These are phyloP conservation scores for Plasmodium gaboni DNA, from an alignment of 169 alveolate genomes.

Conservation along the genomic window DNA sequence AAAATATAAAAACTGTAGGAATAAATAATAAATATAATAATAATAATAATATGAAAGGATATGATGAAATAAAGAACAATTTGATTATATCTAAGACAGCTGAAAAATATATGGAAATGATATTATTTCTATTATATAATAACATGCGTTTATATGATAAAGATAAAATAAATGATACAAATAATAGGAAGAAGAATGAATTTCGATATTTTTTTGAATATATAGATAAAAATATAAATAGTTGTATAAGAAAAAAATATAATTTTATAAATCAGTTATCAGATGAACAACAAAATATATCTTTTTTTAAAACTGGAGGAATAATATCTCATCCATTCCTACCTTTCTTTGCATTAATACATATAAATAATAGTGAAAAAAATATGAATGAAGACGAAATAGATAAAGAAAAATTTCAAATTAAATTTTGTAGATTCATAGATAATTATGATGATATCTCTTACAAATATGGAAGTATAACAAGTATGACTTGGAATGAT, in stretches of 20 bases:
- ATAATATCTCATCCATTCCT: conserved; percentile 64
- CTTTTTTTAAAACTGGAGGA: conserved; percentile 45
- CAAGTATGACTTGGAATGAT: conserved; percentile 34
- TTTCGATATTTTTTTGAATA: conserved; percentile 34
- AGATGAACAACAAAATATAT: conserved; percentile 11
- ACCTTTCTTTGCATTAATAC: conserved; percentile 54
- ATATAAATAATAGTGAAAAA: conserved; percentile 40
- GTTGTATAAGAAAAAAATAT: conserved; percentile 43
- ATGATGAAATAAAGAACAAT: conserved; percentile 12
- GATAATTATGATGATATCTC: conserved; percentile 21
- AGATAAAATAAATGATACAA: conserved; percentile 16
- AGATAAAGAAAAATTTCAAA: conserved; percentile 27
- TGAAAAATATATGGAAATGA: conserved; percentile 49
- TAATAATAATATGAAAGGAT: neutral
- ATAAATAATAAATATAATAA: neutral
- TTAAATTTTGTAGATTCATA: conserved; percentile 38
- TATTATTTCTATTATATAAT: conserved; percentile 22
- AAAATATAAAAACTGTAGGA: neutral
- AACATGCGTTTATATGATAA: conserved; percentile 25
- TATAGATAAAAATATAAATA: conserved; percentile 37
- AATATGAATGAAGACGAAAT: neutral
- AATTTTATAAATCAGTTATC: conserved; percentile 17
- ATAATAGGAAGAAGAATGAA: conserved; percentile 5
- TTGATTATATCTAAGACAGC: conserved; percentile 40
- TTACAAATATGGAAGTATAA: conserved; percentile 39